A percentile compares a stretch with the other conserved stretches of the same genome.
These are phyloP conservation scores for Holtermannia corniformis DNA, from an alignment of 768 basidiomycete species.

Conservation along the genomic window DNA sequence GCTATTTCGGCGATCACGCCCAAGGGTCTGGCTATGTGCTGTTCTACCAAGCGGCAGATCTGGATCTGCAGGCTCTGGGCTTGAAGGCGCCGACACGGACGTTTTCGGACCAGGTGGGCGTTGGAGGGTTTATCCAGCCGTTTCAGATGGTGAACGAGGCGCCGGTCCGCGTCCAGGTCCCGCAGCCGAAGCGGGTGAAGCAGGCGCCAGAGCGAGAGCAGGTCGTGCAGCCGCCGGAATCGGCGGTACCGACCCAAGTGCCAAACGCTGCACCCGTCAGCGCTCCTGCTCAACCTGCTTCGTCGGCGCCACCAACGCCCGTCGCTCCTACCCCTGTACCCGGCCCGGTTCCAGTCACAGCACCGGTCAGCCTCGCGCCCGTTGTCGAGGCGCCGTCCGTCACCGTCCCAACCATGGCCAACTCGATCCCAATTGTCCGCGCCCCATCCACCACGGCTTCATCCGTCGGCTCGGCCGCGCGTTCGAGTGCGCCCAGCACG, in stretches of 20 bases:
- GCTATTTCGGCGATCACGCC: slow-evolving; percentile 78
- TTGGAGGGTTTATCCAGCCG: background rate
- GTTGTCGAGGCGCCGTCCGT: background rate
- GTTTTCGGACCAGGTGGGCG: slow-evolving; percentile 1
- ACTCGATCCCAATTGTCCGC: background rate
- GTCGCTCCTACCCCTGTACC: background rate
- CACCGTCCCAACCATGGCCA: background rate
- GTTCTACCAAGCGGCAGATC: slow-evolving; percentile 89
- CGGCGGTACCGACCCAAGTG: background rate
- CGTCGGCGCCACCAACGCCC: background rate
- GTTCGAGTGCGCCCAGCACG: background rate
- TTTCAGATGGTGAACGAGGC: background rate
- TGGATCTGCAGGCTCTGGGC: slow-evolving; percentile 65
- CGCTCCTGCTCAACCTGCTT: background rate
- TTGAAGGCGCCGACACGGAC: slow-evolving; percentile 43
- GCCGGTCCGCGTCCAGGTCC: background rate
- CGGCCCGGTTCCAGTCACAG: background rate
- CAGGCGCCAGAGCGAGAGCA: background rate
- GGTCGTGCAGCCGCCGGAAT: slow-evolving; percentile 2
- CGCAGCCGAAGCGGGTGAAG: background rate
- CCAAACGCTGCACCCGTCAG: background rate
- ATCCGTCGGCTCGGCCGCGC: background rate
- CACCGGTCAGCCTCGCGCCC: background rate
- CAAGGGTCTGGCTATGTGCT: slow-evolving; percentile 88
- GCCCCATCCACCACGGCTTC: background rate